Evolutionary conservation across 768 basidiomycete species (phyloP).

Genomic region (Boletus sp.): DNA sequence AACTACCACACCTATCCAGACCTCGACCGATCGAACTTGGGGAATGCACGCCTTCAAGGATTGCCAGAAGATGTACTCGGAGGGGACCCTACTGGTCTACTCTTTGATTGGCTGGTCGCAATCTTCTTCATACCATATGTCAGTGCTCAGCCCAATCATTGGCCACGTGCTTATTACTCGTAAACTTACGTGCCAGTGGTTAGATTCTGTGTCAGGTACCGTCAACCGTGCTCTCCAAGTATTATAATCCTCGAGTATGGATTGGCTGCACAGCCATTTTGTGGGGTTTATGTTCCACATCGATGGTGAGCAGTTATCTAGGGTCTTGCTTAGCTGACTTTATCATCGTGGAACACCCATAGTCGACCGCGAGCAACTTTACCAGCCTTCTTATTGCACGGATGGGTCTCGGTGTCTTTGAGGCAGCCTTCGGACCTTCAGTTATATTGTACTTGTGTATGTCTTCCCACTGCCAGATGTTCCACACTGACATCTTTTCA

Average conservation of each 20-base stretch:
- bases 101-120: slow-evolving; percentile 80
- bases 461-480: slow-evolving; percentile 14
- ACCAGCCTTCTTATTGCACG: slow-evolving; percentile 30
- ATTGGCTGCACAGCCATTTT: slow-evolving; percentile 66
- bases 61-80: slow-evolving; percentile 61
- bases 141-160: slow-evolving; percentile 20
- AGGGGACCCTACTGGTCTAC: slow-evolving; percentile 63
- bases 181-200: not conserved
- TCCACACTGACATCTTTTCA: not conserved
- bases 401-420: slow-evolving; percentile 34
- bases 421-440: slow-evolving; percentile 34
- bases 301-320: slow-evolving; percentile 49
- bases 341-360: not conserved
- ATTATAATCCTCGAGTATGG: slow-evolving; percentile 67
- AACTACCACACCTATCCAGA: slow-evolving; percentile 24
- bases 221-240: slow-evolving; percentile 63
- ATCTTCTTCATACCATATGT: slow-evolving; percentile 81
- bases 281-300: slow-evolving; percentile 71
- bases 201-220: slow-evolving; percentile 74
- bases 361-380: slow-evolving; percentile 31
- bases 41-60: slow-evolving; percentile 76
- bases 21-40: slow-evolving; percentile 76
- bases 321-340: not conserved
- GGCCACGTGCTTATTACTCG: not conserved
- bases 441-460: slow-evolving; percentile 34